Evolutionary conservation across 345 rosid species (phyloP), one percentile per base, ranked within the genome.

Genomic region (Melastoma malabathricum): DNA sequence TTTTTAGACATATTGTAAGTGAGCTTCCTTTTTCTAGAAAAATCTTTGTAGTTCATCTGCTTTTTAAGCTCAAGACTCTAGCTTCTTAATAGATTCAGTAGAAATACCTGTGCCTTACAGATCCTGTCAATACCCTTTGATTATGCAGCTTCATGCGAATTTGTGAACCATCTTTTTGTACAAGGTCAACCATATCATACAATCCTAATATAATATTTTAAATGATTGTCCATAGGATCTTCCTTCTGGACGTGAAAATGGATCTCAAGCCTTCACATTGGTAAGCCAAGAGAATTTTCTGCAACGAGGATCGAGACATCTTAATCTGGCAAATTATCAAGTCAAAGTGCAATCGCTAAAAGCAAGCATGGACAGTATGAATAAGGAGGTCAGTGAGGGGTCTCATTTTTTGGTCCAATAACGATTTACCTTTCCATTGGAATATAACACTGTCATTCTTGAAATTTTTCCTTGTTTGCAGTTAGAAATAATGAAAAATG

Each of bases 401-500:
- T 44, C 31, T 19, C 19, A 23, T 19, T 19, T 13, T 48, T 18
- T 57, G 34, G 46, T 31, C 38, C 38, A 31, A 13, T 3, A 49
- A 20, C 12, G 39, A 3, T 20, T 15, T 27, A 20, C 18, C 18
- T 56, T 45, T 56, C 23, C 23, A 0, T 31, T 5, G 38, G 38
- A 31, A 2, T 5, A 31, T 52, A 12, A 31, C 1, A 2, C 7
- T 31, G 38, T 31, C 38, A 31, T 31, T 25, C 17, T 27, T 38
- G 45, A 15, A 14, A n/a, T 18, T 17, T 15, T 17, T 47, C 15
- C 51, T 61, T 19, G 45, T 46, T 48, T 55, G 69, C 76, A 92
- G 96, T 64, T 92, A 76, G 95, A 92, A 65, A 77, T 79, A 64
- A 87, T 92, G 98, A 92, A 92, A 70, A 87, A 77, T 47, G 98